phyloP scores from a whole-genome alignment of 441 rosid species.

The Isatis lusitanica region DNA sequence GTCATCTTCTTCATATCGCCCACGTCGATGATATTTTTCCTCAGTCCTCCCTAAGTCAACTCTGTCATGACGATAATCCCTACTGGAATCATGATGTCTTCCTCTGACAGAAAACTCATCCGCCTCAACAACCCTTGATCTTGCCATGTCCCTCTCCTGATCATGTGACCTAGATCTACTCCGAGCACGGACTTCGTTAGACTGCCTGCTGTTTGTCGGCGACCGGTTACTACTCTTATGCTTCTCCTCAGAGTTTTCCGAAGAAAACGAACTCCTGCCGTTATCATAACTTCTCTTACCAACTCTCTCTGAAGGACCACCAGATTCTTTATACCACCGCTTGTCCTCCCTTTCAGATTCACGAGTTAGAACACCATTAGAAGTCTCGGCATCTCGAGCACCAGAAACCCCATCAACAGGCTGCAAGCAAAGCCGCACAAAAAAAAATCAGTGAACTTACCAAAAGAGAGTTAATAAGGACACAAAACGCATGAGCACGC shows the following conservation, averaged over 20 bases:
- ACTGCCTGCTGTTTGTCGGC: conserved; percentile 42
- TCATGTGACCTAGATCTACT: conserved; percentile 53
- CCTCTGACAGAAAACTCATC: conserved; percentile 50
- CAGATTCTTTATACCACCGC: conserved; percentile 25
- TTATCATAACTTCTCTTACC: conserved; percentile 40
- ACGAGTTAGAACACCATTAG: conserved; percentile 29
- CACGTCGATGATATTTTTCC: conserved; percentile 47
- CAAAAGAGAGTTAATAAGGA: not conserved
- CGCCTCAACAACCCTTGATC: conserved; percentile 46
- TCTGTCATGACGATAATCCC: conserved; percentile 38
- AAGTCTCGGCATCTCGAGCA: conserved; percentile 13
- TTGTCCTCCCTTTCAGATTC: conserved; percentile 33
- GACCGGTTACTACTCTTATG: conserved; percentile 36
- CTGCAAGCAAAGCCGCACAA: conserved; percentile 38
- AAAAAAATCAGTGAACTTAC: conserved; percentile 16
- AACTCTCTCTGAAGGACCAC: conserved; percentile 39
- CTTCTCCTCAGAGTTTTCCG: conserved; percentile 41
- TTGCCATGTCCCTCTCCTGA: conserved; percentile 54
- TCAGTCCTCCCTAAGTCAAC: conserved; percentile 44
- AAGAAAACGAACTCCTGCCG: conserved; percentile 44
- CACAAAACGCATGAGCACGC: conserved; percentile 20
- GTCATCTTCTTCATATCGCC: conserved; percentile 45
- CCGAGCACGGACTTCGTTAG: conserved; percentile 42
- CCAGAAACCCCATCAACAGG: conserved; percentile 23
- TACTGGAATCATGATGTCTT: conserved; percentile 33